A percentile compares a stretch with the other conserved stretches of the same genome.
These are phyloP conservation scores for Rhododendron ferrugineum DNA, from an alignment of 148 eudicot genomes.

Conservation along the genomic window DNA sequence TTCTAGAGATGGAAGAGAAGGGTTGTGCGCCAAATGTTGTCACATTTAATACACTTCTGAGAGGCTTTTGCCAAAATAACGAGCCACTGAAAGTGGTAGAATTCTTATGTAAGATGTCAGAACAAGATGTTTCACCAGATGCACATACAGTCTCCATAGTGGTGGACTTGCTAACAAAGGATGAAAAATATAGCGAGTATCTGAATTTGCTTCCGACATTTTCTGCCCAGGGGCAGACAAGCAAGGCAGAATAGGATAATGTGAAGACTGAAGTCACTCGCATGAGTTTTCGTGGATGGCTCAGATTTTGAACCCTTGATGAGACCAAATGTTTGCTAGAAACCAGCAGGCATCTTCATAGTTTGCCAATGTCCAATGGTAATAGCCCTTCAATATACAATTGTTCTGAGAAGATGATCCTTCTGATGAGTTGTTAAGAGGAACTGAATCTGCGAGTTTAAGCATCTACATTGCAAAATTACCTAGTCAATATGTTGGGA, in stretches of 20 bases:
- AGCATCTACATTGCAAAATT: background rate
- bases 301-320: background rate
- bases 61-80: slow-evolving; percentile 8
- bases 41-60: slow-evolving; percentile 16
- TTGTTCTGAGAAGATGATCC: background rate
- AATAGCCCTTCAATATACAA: background rate
- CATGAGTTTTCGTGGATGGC: background rate
- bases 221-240: background rate
- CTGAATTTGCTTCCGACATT: slow-evolving; percentile 8
- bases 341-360: background rate
- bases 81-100: slow-evolving; percentile 18
- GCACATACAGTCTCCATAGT: slow-evolving; percentile 4
- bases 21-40: slow-evolving; percentile 17
- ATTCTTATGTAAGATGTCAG: slow-evolving; percentile 17
- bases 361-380: background rate
- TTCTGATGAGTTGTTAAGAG: background rate
- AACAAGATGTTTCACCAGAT: slow-evolving; percentile 16
- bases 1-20: slow-evolving; percentile 24
- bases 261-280: slow-evolving; percentile 15
- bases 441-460: background rate
- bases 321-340: background rate
- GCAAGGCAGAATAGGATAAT: slow-evolving; percentile 26
- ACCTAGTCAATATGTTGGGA: background rate
- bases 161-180: slow-evolving; percentile 3
- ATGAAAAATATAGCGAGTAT: background rate